Conservation (phyloP, 2,329 filamentous ascomycete genomes). For the Trichoderma afroharzianum region DNA sequence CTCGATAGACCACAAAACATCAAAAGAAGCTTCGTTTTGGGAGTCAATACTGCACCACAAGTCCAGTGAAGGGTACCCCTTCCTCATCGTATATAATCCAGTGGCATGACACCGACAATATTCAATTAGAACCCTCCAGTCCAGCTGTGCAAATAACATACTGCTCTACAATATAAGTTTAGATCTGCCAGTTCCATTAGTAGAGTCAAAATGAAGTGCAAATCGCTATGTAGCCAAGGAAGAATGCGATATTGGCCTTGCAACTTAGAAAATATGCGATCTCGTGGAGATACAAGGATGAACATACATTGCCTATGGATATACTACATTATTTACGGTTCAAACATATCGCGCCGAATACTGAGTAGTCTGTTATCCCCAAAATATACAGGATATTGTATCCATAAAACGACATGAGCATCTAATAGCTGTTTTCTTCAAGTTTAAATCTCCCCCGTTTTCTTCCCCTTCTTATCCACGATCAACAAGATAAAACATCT, state of each 20-base stretch:
- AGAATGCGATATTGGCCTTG: background rate
- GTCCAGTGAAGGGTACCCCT: background rate
- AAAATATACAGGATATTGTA: background rate
- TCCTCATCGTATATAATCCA: background rate
- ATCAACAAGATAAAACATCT: background rate
- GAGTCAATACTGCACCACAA: background rate
- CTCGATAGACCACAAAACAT: background rate
- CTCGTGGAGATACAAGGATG: background rate
- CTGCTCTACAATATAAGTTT: background rate
- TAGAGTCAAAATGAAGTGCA: background rate
- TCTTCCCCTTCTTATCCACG: too few species aligned
- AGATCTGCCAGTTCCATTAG: too few species aligned
- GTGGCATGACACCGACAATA: background rate
- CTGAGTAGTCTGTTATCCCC: background rate
- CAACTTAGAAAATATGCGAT: background rate
- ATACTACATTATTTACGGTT: background rate
- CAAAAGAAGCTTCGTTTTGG: background rate
- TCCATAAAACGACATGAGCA: background rate
- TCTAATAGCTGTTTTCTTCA: background rate
- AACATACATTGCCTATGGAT: background rate
- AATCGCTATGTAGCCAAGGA: background rate
- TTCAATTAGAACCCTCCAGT: background rate
- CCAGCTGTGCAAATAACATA: background rate
- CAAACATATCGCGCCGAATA: background rate
- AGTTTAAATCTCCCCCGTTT: too few species aligned